These are phyloP conservation scores for Fusarium fujikuroi DNA, from an alignment of 2,329 filamentous ascomycete species.

Conservation along the genomic window DNA sequence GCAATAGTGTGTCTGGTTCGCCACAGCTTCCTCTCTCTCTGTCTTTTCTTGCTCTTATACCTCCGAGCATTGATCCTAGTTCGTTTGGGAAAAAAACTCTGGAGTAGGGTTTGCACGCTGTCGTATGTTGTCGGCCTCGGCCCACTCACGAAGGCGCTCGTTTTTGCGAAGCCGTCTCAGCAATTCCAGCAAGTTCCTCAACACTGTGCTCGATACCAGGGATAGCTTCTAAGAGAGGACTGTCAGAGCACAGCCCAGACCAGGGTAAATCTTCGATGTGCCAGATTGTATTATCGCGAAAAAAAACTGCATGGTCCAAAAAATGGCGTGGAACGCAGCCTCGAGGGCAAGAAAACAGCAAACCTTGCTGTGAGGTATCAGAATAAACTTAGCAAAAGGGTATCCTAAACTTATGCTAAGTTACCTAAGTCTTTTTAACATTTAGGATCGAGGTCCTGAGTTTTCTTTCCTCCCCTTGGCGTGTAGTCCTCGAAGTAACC, in stretches of 20 bases:
- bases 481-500: background rate
- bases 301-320: background rate
- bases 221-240: background rate
- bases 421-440: too few species aligned
- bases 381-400: too few species aligned
- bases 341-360: too few species aligned
- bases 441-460: too few species aligned
- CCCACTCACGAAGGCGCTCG: background rate
- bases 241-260: background rate
- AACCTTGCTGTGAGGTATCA: too few species aligned
- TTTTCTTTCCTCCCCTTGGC: too few species aligned
- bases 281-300: background rate
- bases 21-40: background rate
- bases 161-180: background rate
- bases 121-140: background rate
- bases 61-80: background rate
- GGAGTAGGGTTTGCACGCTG: background rate
- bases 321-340: background rate
- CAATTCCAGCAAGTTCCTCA: background rate
- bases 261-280: background rate
- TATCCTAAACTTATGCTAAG: too few species aligned
- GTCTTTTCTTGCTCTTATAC: background rate
- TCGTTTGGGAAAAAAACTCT: background rate
- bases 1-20: background rate
- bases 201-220: background rate